A percentile compares a stretch with the other conserved stretches of the same genome.
Conservation (phyloP, 2,329 filamentous ascomycete genomes). For the Diaporthe sp. region DNA sequence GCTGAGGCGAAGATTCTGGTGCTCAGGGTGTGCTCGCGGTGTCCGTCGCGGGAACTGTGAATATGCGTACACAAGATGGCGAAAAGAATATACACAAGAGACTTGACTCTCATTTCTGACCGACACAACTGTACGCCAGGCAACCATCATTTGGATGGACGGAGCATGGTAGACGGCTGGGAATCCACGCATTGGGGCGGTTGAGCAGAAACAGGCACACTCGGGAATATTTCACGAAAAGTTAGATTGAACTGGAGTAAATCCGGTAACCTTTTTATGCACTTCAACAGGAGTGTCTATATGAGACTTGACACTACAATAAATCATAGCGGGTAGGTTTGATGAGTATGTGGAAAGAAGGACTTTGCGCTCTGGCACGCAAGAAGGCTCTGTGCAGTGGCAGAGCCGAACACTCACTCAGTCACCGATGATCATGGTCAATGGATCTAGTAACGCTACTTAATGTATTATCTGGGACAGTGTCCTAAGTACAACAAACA, state of each 20-base stretch:
- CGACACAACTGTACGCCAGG: not conserved
- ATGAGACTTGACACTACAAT: not conserved
- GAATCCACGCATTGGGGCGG: no score
- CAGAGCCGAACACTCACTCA: not conserved
- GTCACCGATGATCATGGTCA: not conserved
- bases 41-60: no score
- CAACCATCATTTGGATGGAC: not conserved
- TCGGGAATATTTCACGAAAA: no score
- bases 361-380: not conserved
- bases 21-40: no score
- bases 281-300: not conserved
- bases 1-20: no score
- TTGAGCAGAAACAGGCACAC: not conserved
- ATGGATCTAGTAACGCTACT: slow-evolving; percentile 1
- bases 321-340: not conserved
- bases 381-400: not conserved
- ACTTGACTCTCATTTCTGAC: not conserved
- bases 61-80: no score
- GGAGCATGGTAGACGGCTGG: no score
- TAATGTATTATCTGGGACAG: not conserved
- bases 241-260: no score
- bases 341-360: not conserved
- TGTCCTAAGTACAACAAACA: not conserved
- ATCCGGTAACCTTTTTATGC: no score
- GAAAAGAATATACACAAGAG: not conserved